Evolutionary conservation across 176 grass and related monocot genomes (phyloP).

Genomic region (Rhipidocladum racemiflorum): DNA sequence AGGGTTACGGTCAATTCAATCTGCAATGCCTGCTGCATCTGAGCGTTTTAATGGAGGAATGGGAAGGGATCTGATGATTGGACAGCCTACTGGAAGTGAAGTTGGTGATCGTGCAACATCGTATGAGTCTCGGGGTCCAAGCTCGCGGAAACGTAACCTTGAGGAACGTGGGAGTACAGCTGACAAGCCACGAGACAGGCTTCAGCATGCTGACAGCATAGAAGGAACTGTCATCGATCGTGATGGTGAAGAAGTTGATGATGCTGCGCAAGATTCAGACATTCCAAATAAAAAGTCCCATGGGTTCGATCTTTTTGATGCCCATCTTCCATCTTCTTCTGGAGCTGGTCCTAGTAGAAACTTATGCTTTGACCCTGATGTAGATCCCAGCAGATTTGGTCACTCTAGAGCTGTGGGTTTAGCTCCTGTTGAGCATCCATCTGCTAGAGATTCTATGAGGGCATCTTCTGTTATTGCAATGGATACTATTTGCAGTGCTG

Average conservation of each 20-base stretch:
- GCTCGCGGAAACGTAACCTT: conserved; percentile 85
- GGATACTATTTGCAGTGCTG: conserved; percentile 54
- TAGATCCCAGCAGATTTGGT: conserved; percentile 49
- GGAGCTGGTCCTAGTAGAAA: conserved; percentile 91
- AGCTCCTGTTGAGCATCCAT: conserved; percentile 39
- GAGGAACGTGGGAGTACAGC: conserved; percentile 97
- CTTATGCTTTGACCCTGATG: conserved; percentile 64
- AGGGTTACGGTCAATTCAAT: conserved; percentile 68
- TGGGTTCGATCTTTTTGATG: conserved; percentile 77
- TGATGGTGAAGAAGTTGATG: conserved; percentile 95
- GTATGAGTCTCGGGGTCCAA: conserved; percentile 87
- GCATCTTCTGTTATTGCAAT: conserved; percentile 96
- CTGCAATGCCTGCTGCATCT: conserved; percentile 37
- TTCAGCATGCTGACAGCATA: conserved; percentile 83
- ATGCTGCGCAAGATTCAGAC: conserved; percentile 76
- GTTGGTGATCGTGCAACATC: conserved; percentile 91
- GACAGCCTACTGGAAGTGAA: conserved; percentile 93
- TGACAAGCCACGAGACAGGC: conserved; percentile 72
- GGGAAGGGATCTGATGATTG: conserved; percentile 97
- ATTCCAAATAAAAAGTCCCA: conserved; percentile 57
- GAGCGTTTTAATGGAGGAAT: conserved; percentile 58
- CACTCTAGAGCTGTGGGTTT: conserved; percentile 48
- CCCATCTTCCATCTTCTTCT: conserved; percentile 56
- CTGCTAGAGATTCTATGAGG: conserved; percentile 70
- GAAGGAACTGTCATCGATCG: conserved; percentile 87